phyloP scores from a whole-genome alignment of 805 yeast genomes.

The Candida pini region DNA sequence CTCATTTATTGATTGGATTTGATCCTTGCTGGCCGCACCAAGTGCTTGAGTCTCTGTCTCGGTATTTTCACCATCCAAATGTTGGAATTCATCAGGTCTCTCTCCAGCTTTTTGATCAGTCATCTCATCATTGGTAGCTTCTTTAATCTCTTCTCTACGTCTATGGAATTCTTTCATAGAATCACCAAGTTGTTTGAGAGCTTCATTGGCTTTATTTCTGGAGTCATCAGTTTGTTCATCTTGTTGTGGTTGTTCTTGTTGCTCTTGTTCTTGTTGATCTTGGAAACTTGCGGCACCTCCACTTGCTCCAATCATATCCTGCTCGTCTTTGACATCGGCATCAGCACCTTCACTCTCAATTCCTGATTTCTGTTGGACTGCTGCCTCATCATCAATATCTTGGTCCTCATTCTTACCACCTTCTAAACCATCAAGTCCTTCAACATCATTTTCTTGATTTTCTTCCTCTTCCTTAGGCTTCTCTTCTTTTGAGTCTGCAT shows the following conservation, averaged over 20 bases:
- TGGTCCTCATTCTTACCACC: constrained; percentile 31
- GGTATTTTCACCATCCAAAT: constrained; percentile 73
- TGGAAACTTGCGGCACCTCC: constrained; percentile 40
- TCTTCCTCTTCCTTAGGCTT: constrained; percentile 21
- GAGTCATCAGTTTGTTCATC: constrained; percentile 48
- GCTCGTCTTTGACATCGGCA: constrained; percentile 32
- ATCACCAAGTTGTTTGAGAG: constrained; percentile 86
- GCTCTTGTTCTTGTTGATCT: constrained; percentile 38
- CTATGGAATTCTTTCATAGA: constrained; percentile 87
- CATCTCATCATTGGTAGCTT: constrained; percentile 50
- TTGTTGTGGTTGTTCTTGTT: constrained; percentile 35
- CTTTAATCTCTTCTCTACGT: constrained; percentile 81
- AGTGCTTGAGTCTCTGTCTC: constrained; percentile 84
- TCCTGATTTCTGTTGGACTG: constrained; percentile 29
- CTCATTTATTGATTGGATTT: constrained; percentile 68
- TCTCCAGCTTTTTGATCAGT: constrained; percentile 53
- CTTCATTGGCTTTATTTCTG: constrained; percentile 64
- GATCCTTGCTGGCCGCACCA: constrained; percentile 83
- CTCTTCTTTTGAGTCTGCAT: constrained; percentile 20
- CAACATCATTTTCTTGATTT: constrained; percentile 26
- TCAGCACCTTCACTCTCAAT: constrained; percentile 33
- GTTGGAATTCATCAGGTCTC: constrained; percentile 82
- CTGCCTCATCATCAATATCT: constrained; percentile 28
- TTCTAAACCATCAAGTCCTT: constrained; percentile 26
- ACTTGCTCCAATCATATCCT: constrained; percentile 62